Evolutionary conservation across 495 filamentous ascomycete species (phyloP).

Genomic region (Penicillium desertorum): DNA sequence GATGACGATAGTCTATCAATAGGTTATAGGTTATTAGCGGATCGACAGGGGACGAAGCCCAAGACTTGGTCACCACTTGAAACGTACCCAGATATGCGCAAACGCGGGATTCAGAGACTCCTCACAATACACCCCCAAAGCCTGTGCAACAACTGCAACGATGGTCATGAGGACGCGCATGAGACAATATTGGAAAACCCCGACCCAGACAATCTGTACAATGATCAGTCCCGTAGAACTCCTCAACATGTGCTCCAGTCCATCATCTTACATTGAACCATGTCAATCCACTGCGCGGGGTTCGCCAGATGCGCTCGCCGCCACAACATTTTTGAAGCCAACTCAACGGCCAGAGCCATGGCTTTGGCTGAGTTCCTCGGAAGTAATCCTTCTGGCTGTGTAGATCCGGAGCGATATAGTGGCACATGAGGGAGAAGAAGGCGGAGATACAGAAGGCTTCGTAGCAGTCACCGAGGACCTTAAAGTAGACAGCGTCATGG

Average conservation of each 20-base stretch:
- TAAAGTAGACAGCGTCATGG: conserved; percentile 76
- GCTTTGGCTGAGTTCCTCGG: conserved; percentile 61
- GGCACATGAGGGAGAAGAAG: conserved; percentile 87
- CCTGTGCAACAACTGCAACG: conserved; percentile 71
- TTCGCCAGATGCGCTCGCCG: conserved; percentile 63
- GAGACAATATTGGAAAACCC: conserved; percentile 89
- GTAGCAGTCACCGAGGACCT: conserved; percentile 81
- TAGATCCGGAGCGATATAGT: conserved; percentile 76
- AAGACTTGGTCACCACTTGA: conserved; percentile 34
- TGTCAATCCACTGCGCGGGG: conserved; percentile 78
- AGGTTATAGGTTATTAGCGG: not conserved
- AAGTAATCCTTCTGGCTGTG: conserved; percentile 90
- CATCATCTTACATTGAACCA: conserved; percentile 73
- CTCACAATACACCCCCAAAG: conserved; percentile 71
- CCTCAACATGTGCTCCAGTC: not conserved
- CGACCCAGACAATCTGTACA: conserved; percentile 73
- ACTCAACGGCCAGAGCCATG: conserved; percentile 73
- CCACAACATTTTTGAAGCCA: conserved; percentile 67
- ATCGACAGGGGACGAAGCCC: conserved; percentile 46
- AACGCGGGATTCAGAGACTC: conserved; percentile 74
- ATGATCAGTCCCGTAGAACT: conserved; percentile 8
- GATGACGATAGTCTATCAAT: conserved; percentile 59
- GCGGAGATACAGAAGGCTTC: conserved; percentile 89
- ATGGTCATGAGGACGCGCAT: conserved; percentile 83
- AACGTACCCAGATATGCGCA: conserved; percentile 76